Evolutionary conservation across 768 basidiomycete genomes (phyloP).

Genomic region (Hericium alpestre): DNA sequence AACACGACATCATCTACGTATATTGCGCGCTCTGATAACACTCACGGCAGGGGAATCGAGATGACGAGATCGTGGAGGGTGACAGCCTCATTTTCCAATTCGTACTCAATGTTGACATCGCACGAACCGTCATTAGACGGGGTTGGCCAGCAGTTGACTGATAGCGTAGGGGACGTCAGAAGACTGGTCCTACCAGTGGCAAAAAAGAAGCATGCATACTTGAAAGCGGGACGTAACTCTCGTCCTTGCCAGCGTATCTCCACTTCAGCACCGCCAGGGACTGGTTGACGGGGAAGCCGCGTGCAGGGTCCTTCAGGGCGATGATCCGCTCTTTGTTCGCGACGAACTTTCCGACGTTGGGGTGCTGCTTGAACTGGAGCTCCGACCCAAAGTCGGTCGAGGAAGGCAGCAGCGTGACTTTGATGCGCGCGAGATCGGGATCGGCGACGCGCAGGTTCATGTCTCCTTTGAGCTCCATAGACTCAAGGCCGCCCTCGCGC

Average conservation of each 20-base stretch:
- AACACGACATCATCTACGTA: not conserved
- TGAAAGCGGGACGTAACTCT: slow-evolving; percentile 81
- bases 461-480: slow-evolving; percentile 88
- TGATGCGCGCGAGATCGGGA: slow-evolving; percentile 58
- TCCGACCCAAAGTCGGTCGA: slow-evolving; percentile 51
- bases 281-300: slow-evolving; percentile 82
- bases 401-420: slow-evolving; percentile 50
- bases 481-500: slow-evolving; percentile 84
- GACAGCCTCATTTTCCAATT: slow-evolving; percentile 78
- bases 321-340: slow-evolving; percentile 59
- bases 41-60: slow-evolving; percentile 88
- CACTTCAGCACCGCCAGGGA: slow-evolving; percentile 84
- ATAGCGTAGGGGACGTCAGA: not conserved
- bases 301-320: slow-evolving; percentile 73
- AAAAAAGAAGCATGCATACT: slow-evolving; percentile 41
- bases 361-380: slow-evolving; percentile 95
- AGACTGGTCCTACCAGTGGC: not conserved
- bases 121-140: slow-evolving; percentile 85
- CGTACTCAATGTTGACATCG: slow-evolving; percentile 95
- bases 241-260: slow-evolving; percentile 85
- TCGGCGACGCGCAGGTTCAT: slow-evolving; percentile 87
- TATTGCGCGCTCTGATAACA: slow-evolving; percentile 12
- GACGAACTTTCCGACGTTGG: slow-evolving; percentile 81
- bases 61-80: slow-evolving; percentile 79
- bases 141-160: slow-evolving; percentile 97